Conservation (phyloP, 179 eudicot genomes). For the Silene noctiflora region DNA sequence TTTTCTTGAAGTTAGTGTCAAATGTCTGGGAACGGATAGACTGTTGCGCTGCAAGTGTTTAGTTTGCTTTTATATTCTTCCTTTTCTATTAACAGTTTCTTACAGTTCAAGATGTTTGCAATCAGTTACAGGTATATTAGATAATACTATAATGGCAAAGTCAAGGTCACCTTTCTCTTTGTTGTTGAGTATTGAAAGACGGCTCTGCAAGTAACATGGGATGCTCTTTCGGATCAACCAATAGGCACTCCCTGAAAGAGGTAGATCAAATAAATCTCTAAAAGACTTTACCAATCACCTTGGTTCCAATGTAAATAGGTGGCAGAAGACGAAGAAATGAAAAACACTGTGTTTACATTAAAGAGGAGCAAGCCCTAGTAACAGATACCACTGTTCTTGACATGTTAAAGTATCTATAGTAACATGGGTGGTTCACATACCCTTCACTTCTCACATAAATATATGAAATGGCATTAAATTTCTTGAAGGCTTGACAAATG, state of each 20-base stretch:
- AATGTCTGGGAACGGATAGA: not conserved
- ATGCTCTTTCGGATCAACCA: slow-evolving; percentile 95
- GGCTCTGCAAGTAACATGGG: slow-evolving; percentile 97
- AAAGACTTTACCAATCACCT: slow-evolving; percentile 1
- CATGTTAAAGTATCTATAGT: not conserved
- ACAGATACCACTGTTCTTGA: not conserved
- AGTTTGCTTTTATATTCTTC: not conserved
- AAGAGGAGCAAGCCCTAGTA: not conserved
- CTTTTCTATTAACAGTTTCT: not conserved
- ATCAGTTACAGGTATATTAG: not conserved
- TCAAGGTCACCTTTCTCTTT: slow-evolving; percentile 81
- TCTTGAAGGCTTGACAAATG: not conserved
- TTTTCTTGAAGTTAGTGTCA: not conserved
- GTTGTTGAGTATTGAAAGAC: slow-evolving; percentile 75
- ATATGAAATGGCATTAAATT: not conserved
- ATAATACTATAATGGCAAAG: not conserved
- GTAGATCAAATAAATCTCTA: slow-evolving; percentile 15
- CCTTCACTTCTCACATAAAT: no score
- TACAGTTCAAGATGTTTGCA: slow-evolving; percentile 4
- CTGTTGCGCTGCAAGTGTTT: not conserved
- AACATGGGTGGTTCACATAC: not conserved
- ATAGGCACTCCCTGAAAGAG: slow-evolving; percentile 68
- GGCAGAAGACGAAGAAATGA: not conserved
- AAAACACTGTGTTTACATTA: not conserved
- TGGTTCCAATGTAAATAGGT: not conserved